Conservation (phyloP, 208 protist species). For the Naegleria gruberi region DNA sequence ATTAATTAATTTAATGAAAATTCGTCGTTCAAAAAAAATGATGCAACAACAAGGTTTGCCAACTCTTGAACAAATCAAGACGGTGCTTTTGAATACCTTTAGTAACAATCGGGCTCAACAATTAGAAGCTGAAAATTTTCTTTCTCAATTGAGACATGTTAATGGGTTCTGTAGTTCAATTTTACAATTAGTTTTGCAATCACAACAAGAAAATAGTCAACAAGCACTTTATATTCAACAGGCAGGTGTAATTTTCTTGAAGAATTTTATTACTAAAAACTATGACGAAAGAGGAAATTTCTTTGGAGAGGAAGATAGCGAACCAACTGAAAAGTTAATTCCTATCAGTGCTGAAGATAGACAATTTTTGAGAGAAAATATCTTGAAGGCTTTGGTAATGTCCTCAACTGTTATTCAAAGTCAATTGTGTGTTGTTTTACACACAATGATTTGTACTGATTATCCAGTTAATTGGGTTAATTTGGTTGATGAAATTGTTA, state of each 20-base stretch:
- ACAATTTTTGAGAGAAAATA: not conserved
- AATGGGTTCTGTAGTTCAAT: not conserved
- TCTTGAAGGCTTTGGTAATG: not conserved
- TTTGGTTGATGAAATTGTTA: slow-evolving; percentile 9
- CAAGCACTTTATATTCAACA: not conserved
- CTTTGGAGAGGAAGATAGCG: not conserved
- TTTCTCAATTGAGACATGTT: not conserved
- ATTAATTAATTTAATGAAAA: too few relatives aligned
- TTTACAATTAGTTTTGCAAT: not conserved
- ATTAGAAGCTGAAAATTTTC: not conserved
- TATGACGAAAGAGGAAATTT: not conserved
- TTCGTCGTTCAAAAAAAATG: too few relatives aligned
- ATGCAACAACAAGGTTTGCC: not conserved
- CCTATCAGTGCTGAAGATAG: not conserved
- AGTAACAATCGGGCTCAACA: not conserved
- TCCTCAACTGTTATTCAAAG: not conserved
- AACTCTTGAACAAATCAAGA: not conserved
- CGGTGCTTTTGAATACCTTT: not conserved
- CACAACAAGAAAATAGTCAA: not conserved
- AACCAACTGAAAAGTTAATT: not conserved
- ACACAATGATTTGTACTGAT: not conserved
- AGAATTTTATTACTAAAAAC: not conserved
- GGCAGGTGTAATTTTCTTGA: not conserved
- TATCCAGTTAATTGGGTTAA: not conserved
- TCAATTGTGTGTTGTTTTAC: not conserved